phyloP scores from a whole-genome alignment of 2,329 filamentous ascomycete genomes.

The Epichloe elymi region DNA sequence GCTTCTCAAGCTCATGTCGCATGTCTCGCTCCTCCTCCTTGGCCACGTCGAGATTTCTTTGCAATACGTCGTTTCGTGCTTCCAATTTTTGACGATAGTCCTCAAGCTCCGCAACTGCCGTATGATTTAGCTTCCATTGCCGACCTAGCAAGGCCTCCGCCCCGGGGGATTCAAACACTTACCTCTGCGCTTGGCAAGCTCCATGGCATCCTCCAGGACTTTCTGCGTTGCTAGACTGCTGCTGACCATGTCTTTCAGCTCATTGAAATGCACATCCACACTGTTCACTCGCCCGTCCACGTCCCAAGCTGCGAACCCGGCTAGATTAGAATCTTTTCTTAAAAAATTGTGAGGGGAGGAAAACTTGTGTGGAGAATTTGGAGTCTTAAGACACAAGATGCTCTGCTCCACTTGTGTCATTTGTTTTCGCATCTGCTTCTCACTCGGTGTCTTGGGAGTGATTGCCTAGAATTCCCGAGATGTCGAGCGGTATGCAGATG shows the following conservation, averaged over 20 bases:
- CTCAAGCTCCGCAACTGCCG: conserved; percentile 35
- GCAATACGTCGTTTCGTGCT: conserved; percentile 36
- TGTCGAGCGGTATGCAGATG: conserved; percentile 7
- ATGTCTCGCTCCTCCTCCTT: conserved; percentile 23
- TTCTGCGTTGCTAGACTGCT: conserved; percentile 54
- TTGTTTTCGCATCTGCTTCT: conserved; percentile 18
- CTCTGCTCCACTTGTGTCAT: conserved; percentile 19
- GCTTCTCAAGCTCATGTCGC: conserved; percentile 23
- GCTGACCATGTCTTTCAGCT: conserved; percentile 60
- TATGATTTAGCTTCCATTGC: conserved; percentile 7
- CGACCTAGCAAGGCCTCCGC: too few species aligned
- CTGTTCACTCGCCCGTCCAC: conserved; percentile 62
- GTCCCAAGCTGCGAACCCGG: conserved; percentile 58
- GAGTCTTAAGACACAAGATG: conserved; percentile 21
- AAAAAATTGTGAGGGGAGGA: conserved; percentile 44
- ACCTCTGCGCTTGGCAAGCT: conserved; percentile 65
- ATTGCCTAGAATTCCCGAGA: conserved; percentile 18
- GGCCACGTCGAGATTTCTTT: conserved; percentile 46
- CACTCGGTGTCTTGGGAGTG: conserved; percentile 21
- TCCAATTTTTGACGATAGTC: conserved; percentile 32
- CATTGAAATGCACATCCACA: conserved; percentile 61
- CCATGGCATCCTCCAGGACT: conserved; percentile 59
- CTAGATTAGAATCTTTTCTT: conserved; percentile 61
- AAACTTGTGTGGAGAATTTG: conserved; percentile 25
- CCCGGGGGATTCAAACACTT: conserved; percentile 15